Evolutionary conservation across 2,329 filamentous ascomycete species (phyloP).

Genomic region (Monilinia vaccinii-corymbosi): DNA sequence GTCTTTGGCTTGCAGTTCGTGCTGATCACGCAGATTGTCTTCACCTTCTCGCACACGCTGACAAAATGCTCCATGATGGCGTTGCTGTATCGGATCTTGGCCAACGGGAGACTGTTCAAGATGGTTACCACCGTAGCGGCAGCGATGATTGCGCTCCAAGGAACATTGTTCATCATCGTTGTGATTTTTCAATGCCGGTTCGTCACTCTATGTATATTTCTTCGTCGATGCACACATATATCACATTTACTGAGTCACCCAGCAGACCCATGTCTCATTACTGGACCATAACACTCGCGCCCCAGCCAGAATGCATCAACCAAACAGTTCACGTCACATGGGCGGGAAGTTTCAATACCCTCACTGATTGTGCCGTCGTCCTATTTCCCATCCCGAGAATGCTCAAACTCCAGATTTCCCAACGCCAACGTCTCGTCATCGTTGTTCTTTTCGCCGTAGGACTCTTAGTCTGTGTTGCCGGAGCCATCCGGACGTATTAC

Average conservation of each 20-base stretch:
- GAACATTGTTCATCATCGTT: conserved; percentile 28
- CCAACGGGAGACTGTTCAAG: conserved; percentile 26
- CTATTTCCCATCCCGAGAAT: conserved; percentile 40
- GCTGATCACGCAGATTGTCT: conserved; percentile 31
- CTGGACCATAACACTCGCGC: conserved; percentile 29
- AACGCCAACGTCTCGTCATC: conserved; percentile 38
- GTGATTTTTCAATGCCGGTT: conserved; percentile 35
- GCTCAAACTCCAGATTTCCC: conserved; percentile 36
- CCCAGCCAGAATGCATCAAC: conserved; percentile 35
- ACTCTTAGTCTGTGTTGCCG: conserved; percentile 34
- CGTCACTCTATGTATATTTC: conserved; percentile 14
- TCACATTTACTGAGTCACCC: neutral
- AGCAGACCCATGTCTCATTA: conserved; percentile 31
- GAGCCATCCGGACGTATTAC: conserved; percentile 31
- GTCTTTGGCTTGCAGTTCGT: conserved; percentile 30
- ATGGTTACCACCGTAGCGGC: conserved; percentile 27
- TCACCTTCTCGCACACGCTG: conserved; percentile 27
- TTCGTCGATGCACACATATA: neutral
- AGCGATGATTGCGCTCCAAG: conserved; percentile 27
- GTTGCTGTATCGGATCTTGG: conserved; percentile 30
- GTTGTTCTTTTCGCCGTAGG: conserved; percentile 41
- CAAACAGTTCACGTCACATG: conserved; percentile 41
- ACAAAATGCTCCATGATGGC: conserved; percentile 32
- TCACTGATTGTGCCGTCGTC: conserved; percentile 46
- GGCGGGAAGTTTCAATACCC: conserved; percentile 48